Evolutionary conservation across 306 rosid species (phyloP).

Genomic region (Styphnolobium japonicum): DNA sequence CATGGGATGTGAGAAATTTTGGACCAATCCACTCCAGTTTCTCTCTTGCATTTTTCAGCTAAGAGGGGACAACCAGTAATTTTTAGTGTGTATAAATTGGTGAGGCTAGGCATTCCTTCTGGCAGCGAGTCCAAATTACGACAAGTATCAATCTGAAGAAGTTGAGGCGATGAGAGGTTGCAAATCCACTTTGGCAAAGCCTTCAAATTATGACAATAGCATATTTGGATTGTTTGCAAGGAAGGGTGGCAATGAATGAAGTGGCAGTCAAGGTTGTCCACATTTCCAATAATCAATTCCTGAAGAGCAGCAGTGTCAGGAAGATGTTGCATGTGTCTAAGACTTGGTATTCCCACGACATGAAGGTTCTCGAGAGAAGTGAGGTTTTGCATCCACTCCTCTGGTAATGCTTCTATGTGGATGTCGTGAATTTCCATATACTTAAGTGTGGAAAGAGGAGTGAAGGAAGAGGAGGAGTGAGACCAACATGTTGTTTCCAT

Average conservation of each 20-base stretch:
- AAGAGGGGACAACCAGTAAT: too few species aligned
- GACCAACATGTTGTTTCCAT: not conserved
- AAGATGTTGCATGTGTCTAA: not conserved
- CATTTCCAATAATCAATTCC: not conserved
- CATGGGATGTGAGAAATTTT: too few species aligned
- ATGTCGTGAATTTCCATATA: not conserved
- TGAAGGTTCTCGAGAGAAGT: not conserved
- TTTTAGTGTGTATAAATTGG: too few species aligned
- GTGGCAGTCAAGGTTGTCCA: not conserved
- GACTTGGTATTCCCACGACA: not conserved
- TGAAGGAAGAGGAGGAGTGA: not conserved
- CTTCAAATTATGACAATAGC: not conserved
- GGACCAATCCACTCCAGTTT: too few species aligned
- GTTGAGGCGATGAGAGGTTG: not conserved
- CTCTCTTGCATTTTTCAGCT: too few species aligned
- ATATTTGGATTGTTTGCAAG: not conserved
- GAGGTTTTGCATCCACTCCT: not conserved
- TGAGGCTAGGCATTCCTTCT: not conserved
- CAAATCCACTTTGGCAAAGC: not conserved
- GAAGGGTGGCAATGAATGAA: not conserved
- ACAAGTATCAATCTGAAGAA: not conserved
- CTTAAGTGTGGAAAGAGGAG: not conserved
- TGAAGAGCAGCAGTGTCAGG: not conserved
- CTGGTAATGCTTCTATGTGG: not conserved
- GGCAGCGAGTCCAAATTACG: not conserved